Evolutionary conservation across 768 basidiomycete species (phyloP).

Genomic region (Mrakia blollopis): DNA sequence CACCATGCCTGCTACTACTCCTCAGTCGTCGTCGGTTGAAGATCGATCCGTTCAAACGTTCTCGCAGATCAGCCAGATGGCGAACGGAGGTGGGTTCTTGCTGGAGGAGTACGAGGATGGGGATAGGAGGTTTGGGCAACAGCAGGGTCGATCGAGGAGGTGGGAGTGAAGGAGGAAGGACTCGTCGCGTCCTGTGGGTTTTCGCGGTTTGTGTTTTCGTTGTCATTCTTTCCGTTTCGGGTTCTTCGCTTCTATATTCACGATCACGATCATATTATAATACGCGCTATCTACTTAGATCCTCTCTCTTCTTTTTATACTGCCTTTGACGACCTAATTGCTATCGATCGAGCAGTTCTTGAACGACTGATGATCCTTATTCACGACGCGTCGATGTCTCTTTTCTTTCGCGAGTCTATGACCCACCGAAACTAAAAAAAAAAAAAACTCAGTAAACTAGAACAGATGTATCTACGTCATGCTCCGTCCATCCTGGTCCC

Average conservation of each 20-base stretch:
- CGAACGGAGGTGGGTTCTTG: not conserved
- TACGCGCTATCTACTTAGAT: not conserved
- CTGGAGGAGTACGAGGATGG: constrained; percentile 8
- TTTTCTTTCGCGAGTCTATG: too few species aligned
- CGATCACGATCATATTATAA: not conserved
- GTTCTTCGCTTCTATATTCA: not conserved
- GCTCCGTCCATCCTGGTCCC: too few species aligned
- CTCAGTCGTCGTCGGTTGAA: too few species aligned
- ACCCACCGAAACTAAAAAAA: too few species aligned
- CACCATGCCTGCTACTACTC: not conserved
- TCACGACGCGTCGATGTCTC: too few species aligned
- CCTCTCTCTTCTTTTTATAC: too few species aligned
- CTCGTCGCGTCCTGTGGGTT: not conserved
- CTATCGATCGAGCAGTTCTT: too few species aligned
- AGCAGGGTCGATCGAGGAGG: not conserved
- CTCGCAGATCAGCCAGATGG: not conserved
- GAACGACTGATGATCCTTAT: too few species aligned
- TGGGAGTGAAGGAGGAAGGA: not conserved
- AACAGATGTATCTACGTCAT: too few species aligned
- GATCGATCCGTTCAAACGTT: not conserved
- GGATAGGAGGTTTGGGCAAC: not conserved
- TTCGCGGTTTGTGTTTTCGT: not conserved
- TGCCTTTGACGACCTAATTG: too few species aligned
- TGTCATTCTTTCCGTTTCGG: not conserved
- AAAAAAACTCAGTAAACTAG: too few species aligned